phyloP scores from a whole-genome alignment of 192 early-diverging fungal genomes.

The Podila clonocystis region DNA sequence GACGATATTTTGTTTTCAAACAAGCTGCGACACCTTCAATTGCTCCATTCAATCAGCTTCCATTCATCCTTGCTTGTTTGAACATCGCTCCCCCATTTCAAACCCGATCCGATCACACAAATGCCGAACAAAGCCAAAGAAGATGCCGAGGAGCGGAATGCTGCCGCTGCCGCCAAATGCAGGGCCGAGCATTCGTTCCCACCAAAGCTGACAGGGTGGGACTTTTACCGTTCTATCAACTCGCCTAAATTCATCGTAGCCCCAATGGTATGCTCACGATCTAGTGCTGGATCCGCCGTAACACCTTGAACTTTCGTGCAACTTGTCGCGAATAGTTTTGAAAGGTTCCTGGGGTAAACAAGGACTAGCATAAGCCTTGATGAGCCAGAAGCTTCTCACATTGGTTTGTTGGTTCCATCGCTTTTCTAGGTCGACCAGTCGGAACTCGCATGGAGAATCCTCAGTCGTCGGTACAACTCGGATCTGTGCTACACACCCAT shows the following conservation, averaged over 20 bases:
- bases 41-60: neutral
- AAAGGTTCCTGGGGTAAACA: neutral
- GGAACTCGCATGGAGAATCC: slow-evolving; percentile 94
- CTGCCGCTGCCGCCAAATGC: slow-evolving; percentile 30
- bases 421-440: slow-evolving; percentile 80
- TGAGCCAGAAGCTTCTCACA: neutral
- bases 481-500: slow-evolving; percentile 97
- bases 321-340: neutral
- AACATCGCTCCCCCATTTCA: slow-evolving; percentile 12
- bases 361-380: neutral
- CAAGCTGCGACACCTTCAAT: too few species aligned
- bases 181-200: slow-evolving; percentile 25
- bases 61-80: neutral
- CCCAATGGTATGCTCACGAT: slow-evolving; percentile 76
- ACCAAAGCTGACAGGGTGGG: slow-evolving; percentile 78
- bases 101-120: neutral
- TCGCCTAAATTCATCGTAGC: slow-evolving; percentile 86
- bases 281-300: neutral
- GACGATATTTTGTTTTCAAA: neutral
- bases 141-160: slow-evolving; percentile 25
- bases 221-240: slow-evolving; percentile 79
- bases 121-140: slow-evolving; percentile 35
- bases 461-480: slow-evolving; percentile 86
- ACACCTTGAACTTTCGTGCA: neutral
- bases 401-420: too few species aligned